A percentile compares a stretch with the other conserved stretches of the same genome.
These are phyloP conservation scores for Brettanomyces naardenensis DNA, from an alignment of 805 yeast genomes.

Conservation along the genomic window DNA sequence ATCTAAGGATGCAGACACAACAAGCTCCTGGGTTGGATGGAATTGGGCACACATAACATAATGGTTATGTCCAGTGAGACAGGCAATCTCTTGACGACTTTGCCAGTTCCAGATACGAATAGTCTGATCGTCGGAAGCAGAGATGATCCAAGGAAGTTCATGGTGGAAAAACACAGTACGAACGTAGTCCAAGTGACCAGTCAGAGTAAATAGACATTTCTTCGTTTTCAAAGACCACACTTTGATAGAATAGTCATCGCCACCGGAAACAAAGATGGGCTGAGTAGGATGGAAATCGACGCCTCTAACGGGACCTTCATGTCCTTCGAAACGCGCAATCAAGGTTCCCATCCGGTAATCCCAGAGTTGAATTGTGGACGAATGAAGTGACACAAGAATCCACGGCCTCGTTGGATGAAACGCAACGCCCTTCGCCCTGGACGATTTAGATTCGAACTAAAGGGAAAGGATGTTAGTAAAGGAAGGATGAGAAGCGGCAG, in stretches of 20 bases:
- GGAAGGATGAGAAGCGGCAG: no score
- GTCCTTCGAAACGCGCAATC: constrained; percentile 94
- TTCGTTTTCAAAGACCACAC: constrained; percentile 94
- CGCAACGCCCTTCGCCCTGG: constrained; percentile 96
- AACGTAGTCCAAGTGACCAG: constrained; percentile 92
- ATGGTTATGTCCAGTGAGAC: constrained; percentile 96
- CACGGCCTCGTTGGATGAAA: constrained; percentile 94
- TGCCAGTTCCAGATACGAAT: constrained; percentile 99
- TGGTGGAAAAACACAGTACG: constrained; percentile 92
- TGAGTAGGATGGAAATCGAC: constrained; percentile 97
- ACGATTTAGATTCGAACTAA: constrained; percentile 92
- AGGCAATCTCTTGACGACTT: constrained; percentile 93
- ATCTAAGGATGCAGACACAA: constrained; percentile 93
- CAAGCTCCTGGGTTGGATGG: constrained; percentile 91
- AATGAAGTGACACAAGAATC: constrained; percentile 89
- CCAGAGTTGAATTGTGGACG: constrained; percentile 99
- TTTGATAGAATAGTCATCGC: constrained; percentile 91
- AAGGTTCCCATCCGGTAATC: constrained; percentile 99
- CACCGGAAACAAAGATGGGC: constrained; percentile 94
- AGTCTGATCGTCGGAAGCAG: constrained; percentile 96
- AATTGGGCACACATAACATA: constrained; percentile 97
- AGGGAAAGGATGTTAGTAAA: constrained; percentile 5
- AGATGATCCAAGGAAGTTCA: constrained; percentile 94
- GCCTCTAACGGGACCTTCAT: constrained; percentile 95
- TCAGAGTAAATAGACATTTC: constrained; percentile 83